Percentiles rank a stretch among this genome's conserved stretches.
Evolutionary conservation across 129 eudicot species (phyloP).

Genomic region (Cynara cardunculus): DNA sequence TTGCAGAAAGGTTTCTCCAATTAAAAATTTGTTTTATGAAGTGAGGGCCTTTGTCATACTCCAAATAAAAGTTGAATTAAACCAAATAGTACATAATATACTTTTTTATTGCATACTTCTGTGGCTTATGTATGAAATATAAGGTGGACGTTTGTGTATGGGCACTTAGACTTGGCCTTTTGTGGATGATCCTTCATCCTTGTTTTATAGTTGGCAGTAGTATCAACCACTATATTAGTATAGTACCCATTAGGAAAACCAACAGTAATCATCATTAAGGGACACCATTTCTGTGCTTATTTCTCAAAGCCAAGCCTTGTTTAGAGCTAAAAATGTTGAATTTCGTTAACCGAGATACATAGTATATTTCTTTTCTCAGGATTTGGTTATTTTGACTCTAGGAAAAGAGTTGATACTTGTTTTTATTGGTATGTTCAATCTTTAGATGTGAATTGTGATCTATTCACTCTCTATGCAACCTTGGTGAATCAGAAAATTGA

Average conservation of each 20-base stretch:
- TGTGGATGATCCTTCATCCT: conserved; percentile 10
- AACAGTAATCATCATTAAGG: conserved; percentile 18
- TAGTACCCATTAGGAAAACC: conserved; percentile 27
- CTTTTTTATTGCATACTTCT: conserved; percentile 14
- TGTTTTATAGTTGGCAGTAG: conserved; percentile 9
- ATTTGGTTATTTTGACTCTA: neutral
- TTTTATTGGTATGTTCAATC: no score
- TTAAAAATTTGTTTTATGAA: conserved; percentile 22
- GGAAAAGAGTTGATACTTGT: neutral
- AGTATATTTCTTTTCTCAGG: no score
- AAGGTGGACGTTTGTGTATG: conserved; percentile 30
- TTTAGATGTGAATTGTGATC: no score
- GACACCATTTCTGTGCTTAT: neutral
- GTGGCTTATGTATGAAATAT: conserved; percentile 31
- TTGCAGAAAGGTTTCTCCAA: conserved; percentile 44
- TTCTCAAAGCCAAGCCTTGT: neutral
- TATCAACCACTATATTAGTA: conserved; percentile 36
- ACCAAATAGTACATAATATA: neutral
- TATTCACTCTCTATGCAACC: no score
- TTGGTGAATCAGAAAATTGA: no score
- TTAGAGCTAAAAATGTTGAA: neutral
- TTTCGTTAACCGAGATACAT: no score
- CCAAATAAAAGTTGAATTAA: conserved; percentile 16
- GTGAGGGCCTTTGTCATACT: conserved; percentile 24
- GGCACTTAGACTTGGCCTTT: conserved; percentile 26